Evolutionary conservation across 148 eudicot species (phyloP).

Genomic region (Fagopyrum homotropicum): DNA sequence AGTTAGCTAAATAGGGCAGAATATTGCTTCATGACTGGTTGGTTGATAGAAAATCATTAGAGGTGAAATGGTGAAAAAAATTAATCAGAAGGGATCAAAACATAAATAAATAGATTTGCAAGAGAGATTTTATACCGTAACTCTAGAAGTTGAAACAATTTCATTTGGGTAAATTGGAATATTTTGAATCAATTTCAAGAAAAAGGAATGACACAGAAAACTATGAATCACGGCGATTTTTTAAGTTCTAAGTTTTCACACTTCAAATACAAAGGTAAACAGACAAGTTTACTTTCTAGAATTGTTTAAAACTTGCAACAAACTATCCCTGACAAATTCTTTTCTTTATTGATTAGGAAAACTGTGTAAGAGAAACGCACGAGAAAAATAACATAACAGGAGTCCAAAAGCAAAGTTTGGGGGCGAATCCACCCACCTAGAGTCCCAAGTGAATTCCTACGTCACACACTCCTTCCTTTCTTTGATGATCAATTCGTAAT

Average conservation of each 20-base stretch:
- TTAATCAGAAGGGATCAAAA: background rate
- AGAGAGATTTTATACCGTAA: too few species aligned
- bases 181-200: background rate
- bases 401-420: background rate
- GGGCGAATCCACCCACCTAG: background rate
- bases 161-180: background rate
- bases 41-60: background rate
- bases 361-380: too few species aligned
- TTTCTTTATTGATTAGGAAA: too few species aligned
- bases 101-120: background rate
- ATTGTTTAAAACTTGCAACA: too few species aligned
- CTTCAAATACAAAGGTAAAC: too few species aligned
- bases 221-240: too few species aligned
- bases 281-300: too few species aligned
- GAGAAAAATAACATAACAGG: background rate
- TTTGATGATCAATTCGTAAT: background rate
- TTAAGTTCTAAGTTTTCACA: too few species aligned
- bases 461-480: background rate
- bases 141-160: background rate
- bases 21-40: background rate
- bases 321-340: too few species aligned
- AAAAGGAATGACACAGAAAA: too few species aligned
- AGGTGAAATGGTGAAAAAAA: background rate
- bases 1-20: background rate
- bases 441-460: background rate